These are phyloP conservation scores for Pistacia integerrima DNA, from an alignment of 345 rosid genomes.

Conservation along the genomic window DNA sequence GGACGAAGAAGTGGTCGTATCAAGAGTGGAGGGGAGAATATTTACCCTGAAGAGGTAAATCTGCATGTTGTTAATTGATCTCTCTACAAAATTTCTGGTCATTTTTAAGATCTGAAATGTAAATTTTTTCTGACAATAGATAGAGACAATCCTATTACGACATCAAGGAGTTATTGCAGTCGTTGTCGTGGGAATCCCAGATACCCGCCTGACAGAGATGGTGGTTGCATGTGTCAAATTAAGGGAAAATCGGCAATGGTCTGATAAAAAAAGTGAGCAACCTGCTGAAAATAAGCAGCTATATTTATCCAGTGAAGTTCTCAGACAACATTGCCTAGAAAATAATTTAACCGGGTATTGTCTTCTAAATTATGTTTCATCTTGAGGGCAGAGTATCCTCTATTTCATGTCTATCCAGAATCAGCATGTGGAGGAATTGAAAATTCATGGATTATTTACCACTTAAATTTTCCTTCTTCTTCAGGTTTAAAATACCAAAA, in stretches of 20 bases:
- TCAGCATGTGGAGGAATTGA: background rate
- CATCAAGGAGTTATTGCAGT: slow-evolving; percentile 63
- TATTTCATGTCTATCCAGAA: no score
- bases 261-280: slow-evolving; percentile 24
- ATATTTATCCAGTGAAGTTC: slow-evolving; percentile 50
- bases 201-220: slow-evolving; percentile 66
- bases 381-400: background rate
- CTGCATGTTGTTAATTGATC: background rate
- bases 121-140: slow-evolving; percentile 36
- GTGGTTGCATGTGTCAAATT: slow-evolving; percentile 70
- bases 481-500: slow-evolving; percentile 86
- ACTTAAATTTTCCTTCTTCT: slow-evolving; percentile 12
- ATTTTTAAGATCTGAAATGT: background rate
- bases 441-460: background rate
- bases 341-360: slow-evolving; percentile 62
- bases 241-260: slow-evolving; percentile 68
- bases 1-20: slow-evolving; percentile 73
- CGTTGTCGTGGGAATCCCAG: slow-evolving; percentile 65
- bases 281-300: slow-evolving; percentile 21
- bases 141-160: slow-evolving; percentile 55
- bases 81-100: background rate
- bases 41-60: slow-evolving; percentile 87
- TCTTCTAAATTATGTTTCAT: background rate
- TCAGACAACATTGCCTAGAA: slow-evolving; percentile 46
- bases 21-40: slow-evolving; percentile 87